These are phyloP conservation scores for Aspergillus tamarii DNA, from an alignment of 2,329 filamentous ascomycete species.

Conservation along the genomic window DNA sequence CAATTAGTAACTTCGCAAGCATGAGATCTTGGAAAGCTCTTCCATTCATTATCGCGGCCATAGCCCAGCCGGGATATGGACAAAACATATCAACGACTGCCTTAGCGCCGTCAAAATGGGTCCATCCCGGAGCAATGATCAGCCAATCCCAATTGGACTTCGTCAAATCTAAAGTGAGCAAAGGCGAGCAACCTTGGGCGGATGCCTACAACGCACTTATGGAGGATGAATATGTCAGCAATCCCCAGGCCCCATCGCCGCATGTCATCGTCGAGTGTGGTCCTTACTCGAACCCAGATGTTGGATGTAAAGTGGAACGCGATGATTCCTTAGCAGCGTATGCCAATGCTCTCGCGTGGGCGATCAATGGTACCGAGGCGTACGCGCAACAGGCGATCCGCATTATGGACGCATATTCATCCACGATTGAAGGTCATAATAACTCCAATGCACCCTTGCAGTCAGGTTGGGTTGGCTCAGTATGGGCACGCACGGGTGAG, in stretches of 20 bases:
- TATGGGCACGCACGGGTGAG: conserved; percentile 2
- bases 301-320: not conserved
- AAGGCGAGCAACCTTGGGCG: not conserved
- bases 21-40: not conserved
- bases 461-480: not conserved
- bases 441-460: conserved; percentile 5
- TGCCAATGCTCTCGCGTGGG: conserved; percentile 2
- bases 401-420: not conserved
- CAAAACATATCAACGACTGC: not conserved
- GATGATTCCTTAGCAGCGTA: not conserved
- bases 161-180: not conserved
- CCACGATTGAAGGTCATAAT: not conserved
- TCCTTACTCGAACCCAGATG: not conserved
- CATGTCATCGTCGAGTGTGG: not conserved
- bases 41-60: not conserved
- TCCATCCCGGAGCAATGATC: not conserved
- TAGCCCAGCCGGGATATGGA: not conserved
- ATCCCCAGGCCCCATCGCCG: not conserved
- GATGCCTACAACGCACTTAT: not conserved
- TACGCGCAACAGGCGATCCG: not conserved
- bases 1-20: not conserved
- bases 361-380: not conserved
- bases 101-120: not conserved
- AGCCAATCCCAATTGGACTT: not conserved
- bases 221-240: not conserved